Conservation (phyloP, 345 rosid genomes). For the Eucalyptus caleyi region DNA sequence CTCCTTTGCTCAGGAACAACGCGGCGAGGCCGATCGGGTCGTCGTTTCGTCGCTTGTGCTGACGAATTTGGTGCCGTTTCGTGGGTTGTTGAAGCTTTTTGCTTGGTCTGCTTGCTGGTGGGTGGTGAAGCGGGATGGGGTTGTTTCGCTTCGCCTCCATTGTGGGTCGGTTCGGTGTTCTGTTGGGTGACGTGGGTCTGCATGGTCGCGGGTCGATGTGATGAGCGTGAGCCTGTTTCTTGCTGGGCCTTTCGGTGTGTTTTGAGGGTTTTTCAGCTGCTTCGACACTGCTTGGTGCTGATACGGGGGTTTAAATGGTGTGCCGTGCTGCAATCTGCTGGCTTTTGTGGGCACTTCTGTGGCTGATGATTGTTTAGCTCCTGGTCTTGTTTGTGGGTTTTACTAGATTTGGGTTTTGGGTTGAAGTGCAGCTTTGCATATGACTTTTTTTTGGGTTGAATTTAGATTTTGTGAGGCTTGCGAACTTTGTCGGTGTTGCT, state of each 20-base stretch:
- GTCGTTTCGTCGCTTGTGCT: background rate
- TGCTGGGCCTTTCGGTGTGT: background rate
- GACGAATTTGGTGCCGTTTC: background rate
- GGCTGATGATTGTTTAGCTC: background rate
- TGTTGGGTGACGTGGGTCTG: background rate
- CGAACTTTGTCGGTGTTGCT: background rate
- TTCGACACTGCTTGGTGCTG: background rate
- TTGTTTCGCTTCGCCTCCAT: background rate
- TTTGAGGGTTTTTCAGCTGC: background rate
- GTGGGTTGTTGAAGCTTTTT: background rate
- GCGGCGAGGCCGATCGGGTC: background rate
- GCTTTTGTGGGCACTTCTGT: background rate
- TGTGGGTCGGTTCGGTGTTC: background rate
- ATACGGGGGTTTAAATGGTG: background rate
- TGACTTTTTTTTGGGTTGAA: background rate
- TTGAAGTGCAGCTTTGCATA: background rate
- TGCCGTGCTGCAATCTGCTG: background rate
- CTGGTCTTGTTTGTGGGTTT: background rate
- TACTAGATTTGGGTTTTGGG: background rate
- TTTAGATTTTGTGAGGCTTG: background rate
- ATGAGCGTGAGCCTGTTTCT: background rate
- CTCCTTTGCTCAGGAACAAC: background rate
- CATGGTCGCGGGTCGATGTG: background rate
- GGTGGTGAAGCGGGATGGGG: background rate
- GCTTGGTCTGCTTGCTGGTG: background rate